These are phyloP conservation scores for Moesziomyces antarcticus DNA, from an alignment of 1,284 basidiomycete genomes.

Conservation along the genomic window DNA sequence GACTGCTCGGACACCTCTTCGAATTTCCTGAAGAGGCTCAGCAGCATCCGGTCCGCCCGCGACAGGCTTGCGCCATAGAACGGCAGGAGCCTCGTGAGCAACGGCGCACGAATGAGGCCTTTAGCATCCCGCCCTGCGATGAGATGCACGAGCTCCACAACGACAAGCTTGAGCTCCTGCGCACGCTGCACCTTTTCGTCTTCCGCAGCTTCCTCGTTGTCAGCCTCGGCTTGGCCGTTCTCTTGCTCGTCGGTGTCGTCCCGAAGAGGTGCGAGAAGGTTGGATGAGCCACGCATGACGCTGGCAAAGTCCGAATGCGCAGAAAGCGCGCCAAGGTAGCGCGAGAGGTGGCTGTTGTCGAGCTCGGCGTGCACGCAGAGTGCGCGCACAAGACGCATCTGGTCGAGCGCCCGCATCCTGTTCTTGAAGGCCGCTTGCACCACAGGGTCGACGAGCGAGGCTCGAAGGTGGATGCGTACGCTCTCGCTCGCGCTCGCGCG, in stretches of 20 bases:
- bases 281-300: constrained; percentile 30
- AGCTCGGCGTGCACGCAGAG: constrained; percentile 65
- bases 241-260: neutral
- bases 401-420: constrained; percentile 71
- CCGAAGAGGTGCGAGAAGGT: constrained; percentile 55
- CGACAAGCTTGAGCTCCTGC: constrained; percentile 15
- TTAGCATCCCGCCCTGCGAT: constrained; percentile 80
- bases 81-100: constrained; percentile 78
- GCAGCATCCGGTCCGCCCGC: constrained; percentile 74
- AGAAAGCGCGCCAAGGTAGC: constrained; percentile 48
- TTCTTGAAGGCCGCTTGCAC: constrained; percentile 76
- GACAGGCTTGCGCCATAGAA: constrained; percentile 81
- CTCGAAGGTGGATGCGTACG: constrained; percentile 70
- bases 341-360: constrained; percentile 21
- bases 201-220: constrained; percentile 63
- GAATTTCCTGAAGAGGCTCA: constrained; percentile 81
- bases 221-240: neutral
- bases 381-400: constrained; percentile 72
- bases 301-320: constrained; percentile 45
- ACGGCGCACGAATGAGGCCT: constrained; percentile 83
- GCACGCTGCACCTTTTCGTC: constrained; percentile 5
- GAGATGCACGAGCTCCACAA: constrained; percentile 74
- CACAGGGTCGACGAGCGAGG: constrained; percentile 79
- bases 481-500: neutral
- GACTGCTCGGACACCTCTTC: constrained; percentile 79